Base-by-base conservation (phyloP, 768 basidiomycete species). In the Gloeopeniophorella convolvens region DNA sequence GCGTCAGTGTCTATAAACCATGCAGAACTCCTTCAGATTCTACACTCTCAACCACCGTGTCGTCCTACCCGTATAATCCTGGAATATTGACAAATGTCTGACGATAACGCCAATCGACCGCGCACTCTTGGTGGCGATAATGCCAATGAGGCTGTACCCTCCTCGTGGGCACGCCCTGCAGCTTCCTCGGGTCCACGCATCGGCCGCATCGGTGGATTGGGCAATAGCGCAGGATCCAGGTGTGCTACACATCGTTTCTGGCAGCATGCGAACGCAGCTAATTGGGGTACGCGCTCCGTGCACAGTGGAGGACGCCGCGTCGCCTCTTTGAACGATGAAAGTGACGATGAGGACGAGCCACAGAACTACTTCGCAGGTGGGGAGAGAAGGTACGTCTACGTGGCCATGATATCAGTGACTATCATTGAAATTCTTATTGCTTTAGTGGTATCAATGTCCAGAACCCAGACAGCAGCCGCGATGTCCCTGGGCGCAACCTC, bases 331-430 rank as follows among this genome's bases (percentile, higher is more conserved):
- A 75, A 77, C 12, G 79, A 78, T 24, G 80, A 80, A 1, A 75
- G 73, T 10, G 72, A 72, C 3, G 75, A 76, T 31, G 72, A 71
- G 6, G 68, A 66, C 7, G 73, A 75, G 35, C 70, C 68, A 4
- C 72, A 74, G 30, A 74, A 76, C 15, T 89, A 84, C 76, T 98
- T 90, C 66, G 85, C 95, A 3, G 95, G 95, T n/a, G 95, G 95
- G 0, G 95, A 95, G 65, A 73, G 89, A 62, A 93, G 91, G 93
- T 89, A 28, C 27, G 64, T 43, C 21, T 5, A 13, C 8, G 18
- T 7, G 13, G 36, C 8, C 36, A 26, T 42, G 13, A 42, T 10
- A 39, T 30, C 26, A 26, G 36, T 15, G 18, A 5, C 21, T 18
- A 6, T 23, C 13, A 4, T 15, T 42, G 10, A 9, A 18, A 21